Conservation (phyloP, 768 basidiomycete genomes). For the Auricularia sp. region DNA sequence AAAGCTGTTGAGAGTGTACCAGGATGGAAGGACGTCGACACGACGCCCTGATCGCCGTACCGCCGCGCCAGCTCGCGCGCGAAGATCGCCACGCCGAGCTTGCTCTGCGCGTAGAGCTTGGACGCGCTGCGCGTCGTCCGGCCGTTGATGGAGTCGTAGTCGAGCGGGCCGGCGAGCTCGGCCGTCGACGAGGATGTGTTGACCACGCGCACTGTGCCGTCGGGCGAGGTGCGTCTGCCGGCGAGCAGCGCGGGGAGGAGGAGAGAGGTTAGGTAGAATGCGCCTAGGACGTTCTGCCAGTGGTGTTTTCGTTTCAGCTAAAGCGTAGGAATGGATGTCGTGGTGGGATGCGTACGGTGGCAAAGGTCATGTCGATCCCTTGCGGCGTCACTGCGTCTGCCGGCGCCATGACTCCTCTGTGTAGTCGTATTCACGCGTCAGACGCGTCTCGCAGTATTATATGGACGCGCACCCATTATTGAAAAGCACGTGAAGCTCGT, state of each 20-base stretch:
- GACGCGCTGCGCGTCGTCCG: slow-evolving; percentile 16
- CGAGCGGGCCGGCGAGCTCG: slow-evolving; percentile 21
- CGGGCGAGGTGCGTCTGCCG: slow-evolving; percentile 28
- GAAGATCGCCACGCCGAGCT: slow-evolving; percentile 18
- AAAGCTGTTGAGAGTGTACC: slow-evolving; percentile 21
- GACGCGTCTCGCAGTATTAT: not conserved
- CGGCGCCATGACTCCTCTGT: slow-evolving; percentile 38
- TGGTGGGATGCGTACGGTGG: slow-evolving; percentile 35
- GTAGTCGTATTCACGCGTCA: not conserved
- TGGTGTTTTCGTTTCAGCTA: not conserved
- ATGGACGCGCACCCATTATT: slow-evolving; percentile 33
- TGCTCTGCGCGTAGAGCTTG: slow-evolving; percentile 17
- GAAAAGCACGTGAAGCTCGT: slow-evolving; percentile 35
- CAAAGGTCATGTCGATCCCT: slow-evolving; percentile 39
- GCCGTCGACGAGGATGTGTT: slow-evolving; percentile 35
- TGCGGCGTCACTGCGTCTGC: slow-evolving; percentile 33
- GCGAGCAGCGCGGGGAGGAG: slow-evolving; percentile 39
- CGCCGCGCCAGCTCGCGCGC: slow-evolving; percentile 37
- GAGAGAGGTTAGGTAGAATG: slow-evolving; percentile 46
- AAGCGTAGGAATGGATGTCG: slow-evolving; percentile 20
- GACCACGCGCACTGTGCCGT: slow-evolving; percentile 35
- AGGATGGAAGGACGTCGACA: slow-evolving; percentile 37
- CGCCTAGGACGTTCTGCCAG: slow-evolving; percentile 24
- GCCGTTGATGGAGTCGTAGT: slow-evolving; percentile 35
- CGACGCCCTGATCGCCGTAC: slow-evolving; percentile 33